Percentiles rank a stretch among this genome's conserved stretches.
Conservation (phyloP, 2,329 filamentous ascomycete species). For the Daldinia sp. region DNA sequence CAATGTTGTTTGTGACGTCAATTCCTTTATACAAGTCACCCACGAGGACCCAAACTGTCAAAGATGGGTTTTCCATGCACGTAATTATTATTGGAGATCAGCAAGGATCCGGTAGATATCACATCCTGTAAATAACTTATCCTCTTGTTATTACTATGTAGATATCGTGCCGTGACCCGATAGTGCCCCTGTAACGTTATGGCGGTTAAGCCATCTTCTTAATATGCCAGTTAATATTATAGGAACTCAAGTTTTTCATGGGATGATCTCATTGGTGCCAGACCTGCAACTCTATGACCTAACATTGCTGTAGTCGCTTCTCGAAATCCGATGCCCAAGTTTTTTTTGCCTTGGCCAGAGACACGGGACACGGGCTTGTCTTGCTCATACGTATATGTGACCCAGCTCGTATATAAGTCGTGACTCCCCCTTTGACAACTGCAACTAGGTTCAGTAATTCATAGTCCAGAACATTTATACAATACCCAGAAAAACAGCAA, state of each 20-base stretch:
- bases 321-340: constrained; percentile 16
- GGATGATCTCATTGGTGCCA: constrained; percentile 41
- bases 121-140: background rate
- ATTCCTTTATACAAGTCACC: constrained; percentile 23
- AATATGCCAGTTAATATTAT: constrained; percentile 11
- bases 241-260: constrained; percentile 10
- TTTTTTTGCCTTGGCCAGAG: constrained; percentile 30
- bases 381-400: constrained; percentile 20
- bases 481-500: constrained; percentile 16
- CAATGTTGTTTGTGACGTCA: constrained; percentile 35
- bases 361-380: background rate
- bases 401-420: constrained; percentile 29
- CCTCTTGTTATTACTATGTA: background rate
- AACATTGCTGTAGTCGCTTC: constrained; percentile 26
- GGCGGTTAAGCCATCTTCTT: constrained; percentile 3
- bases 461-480: constrained; percentile 8
- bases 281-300: constrained; percentile 39
- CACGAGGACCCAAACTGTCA: constrained; percentile 17
- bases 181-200: constrained; percentile 16
- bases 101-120: constrained; percentile 5
- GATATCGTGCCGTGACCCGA: constrained; percentile 36
- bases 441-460: constrained; percentile 9
- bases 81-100: constrained; percentile 29
- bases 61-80: constrained; percentile 31
- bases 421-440: constrained; percentile 16